Conservation (phyloP, 768 basidiomycete species). For the Podaxis sp. region DNA sequence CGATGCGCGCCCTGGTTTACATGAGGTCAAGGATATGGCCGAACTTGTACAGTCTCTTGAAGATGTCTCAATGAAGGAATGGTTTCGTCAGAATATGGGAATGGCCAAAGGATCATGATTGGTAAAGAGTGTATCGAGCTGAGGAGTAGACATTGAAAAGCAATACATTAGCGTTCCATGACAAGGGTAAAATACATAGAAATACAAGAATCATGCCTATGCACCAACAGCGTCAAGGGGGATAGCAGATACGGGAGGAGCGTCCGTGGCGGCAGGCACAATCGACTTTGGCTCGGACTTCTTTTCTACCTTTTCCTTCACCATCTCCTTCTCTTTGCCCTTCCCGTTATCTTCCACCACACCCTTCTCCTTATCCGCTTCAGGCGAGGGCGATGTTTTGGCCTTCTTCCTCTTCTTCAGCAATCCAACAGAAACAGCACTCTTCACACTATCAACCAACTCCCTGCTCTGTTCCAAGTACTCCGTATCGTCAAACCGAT, state of each 20-base stretch:
- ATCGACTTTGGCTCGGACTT: not conserved
- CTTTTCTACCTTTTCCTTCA: constrained; percentile 6
- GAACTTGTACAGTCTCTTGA: constrained; percentile 24
- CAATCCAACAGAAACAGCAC: constrained; percentile 72
- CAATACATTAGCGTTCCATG: not conserved
- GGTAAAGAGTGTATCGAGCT: not conserved
- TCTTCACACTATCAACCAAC: constrained; percentile 88
- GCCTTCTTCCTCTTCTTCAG: constrained; percentile 26
- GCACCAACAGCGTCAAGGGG: constrained; percentile 32
- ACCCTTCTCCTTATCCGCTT: constrained; percentile 15
- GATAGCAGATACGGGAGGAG: constrained; percentile 16
- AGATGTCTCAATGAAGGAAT: constrained; percentile 13
- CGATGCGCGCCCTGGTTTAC: constrained; percentile 30
- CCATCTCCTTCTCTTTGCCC: constrained; percentile 15
- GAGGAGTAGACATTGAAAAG: not conserved
- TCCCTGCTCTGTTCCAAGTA: constrained; percentile 91
- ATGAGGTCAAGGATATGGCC: constrained; percentile 37
- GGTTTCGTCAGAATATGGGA: constrained; percentile 18
- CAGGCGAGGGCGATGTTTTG: constrained; percentile 30
- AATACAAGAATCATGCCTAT: constrained; percentile 17
- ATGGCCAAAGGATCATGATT: constrained; percentile 16
- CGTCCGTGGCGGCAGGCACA: constrained; percentile 9
- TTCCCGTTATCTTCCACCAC: constrained; percentile 18
- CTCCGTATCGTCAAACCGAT: constrained; percentile 88
- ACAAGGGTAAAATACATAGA: not conserved